Percentiles rank a stretch among this genome's conserved stretches.
phyloP scores from a whole-genome alignment of 306 rosid genomes.

The Cucurbita maxima region DNA sequence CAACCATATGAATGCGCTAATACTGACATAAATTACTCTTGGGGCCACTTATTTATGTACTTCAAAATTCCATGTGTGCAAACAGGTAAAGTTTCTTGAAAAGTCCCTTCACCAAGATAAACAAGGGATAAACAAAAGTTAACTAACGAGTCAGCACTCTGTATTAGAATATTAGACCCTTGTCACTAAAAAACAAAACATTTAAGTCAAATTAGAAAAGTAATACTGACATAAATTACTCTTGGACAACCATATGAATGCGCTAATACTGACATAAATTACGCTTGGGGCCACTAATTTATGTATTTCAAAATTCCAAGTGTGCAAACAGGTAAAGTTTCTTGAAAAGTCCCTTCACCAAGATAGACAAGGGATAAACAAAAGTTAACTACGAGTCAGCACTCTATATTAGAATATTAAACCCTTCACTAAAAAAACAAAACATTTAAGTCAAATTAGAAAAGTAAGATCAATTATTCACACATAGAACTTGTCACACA shows the following conservation, averaged over 20 bases:
- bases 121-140: background rate
- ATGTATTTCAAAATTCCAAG: background rate
- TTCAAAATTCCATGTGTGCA: background rate
- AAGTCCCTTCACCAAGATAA: slow-evolving; percentile 1
- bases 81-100: background rate
- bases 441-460: background rate
- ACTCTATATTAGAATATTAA: background rate
- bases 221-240: too few relatives aligned
- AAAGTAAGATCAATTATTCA: background rate
- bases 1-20: background rate
- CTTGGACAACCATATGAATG: background rate
- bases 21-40: background rate
- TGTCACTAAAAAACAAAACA: background rate
- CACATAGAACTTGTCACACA: background rate
- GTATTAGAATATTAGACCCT: slow-evolving; percentile 1
- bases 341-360: slow-evolving; percentile 3
- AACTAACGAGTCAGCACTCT: background rate
- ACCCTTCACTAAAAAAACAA: background rate
- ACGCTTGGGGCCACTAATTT: background rate
- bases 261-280: background rate
- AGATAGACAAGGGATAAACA: background rate
- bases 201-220: background rate
- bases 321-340: background rate
- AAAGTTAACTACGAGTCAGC: background rate
- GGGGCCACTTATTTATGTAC: background rate